Evolutionary conservation across 2,329 filamentous ascomycete genomes (phyloP), one percentile per base, ranked within the genome.

Genomic region (Harringtonia aguacate): DNA sequence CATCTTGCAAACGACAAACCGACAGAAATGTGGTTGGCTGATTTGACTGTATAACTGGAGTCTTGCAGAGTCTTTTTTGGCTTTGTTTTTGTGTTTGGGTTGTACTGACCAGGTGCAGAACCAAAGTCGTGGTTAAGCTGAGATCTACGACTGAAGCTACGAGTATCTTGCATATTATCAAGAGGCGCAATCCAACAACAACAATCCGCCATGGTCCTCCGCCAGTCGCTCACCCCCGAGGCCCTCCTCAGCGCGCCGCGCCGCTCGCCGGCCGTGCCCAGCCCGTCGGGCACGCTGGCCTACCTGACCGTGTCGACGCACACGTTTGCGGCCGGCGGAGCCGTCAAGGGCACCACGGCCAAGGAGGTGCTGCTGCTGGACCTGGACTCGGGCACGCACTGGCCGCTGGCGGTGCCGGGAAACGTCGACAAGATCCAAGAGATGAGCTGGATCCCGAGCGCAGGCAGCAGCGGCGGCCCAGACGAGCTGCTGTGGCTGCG

Each of bases 231-330:
- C 18, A 57, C 50, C 1, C 52, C 55, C 15, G 53, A 56, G 48
- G 38, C 44, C 4, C 48, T 53, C 39, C 40, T 54, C 27, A 41
- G 40, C 22, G 45, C 50, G 4, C 54, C 54, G 8, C 51, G 48
- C 7, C 52, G 51, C 17, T 50, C 53, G 12, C 22, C 44, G 9
- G 62, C 61, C 5, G 53, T 64, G 7, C 64, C 66, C 4, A 64
- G 61, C 39, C 52, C 56, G 28, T 56, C 61, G 29, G 65, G 65
- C 31, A 60, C 57, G 2, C 51, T 60, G 31, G 61, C 58, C 18
- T 53, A 64, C 18, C 67, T 63, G 50, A 60, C 55, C 12, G 52
- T 61, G 30, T 62, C 62, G 10, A 60, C 56, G 8, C 57, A 66
- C 44, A 48, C 45, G 1, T 58, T 66, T 39, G 55, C 51, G 29